Evolutionary conservation across 2,329 filamentous ascomycete species (phyloP).

Genomic region (Orbilia blumenaviensis): DNA sequence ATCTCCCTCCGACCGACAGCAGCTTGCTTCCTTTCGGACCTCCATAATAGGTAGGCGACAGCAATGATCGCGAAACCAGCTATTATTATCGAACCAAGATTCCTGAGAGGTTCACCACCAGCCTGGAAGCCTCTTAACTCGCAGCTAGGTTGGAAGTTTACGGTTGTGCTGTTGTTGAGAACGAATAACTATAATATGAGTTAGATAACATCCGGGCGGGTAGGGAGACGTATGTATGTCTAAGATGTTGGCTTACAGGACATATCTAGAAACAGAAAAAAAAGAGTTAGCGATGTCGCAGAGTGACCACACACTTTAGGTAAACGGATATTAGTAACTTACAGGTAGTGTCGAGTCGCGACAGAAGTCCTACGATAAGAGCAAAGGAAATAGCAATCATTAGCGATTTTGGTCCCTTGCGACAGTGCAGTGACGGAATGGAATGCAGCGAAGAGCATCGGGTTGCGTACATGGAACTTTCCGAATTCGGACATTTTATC

Average conservation of each 20-base stretch:
- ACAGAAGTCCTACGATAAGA: constrained; percentile 74
- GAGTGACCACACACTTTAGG: neutral
- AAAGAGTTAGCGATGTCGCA: constrained; percentile 5
- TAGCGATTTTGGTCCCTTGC: constrained; percentile 1
- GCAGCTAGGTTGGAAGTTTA: constrained; percentile 47
- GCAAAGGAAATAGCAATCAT: constrained; percentile 43
- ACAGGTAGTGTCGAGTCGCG: constrained; percentile 72
- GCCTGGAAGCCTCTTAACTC: constrained; percentile 44
- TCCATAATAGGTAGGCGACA: constrained; percentile 74
- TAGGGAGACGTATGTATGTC: neutral
- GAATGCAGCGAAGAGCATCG: constrained; percentile 7
- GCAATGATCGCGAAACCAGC: constrained; percentile 78
- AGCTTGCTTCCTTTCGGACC: constrained; percentile 87
- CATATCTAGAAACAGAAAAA: constrained; percentile 28
- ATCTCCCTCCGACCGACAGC: constrained; percentile 96
- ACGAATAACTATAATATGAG: constrained; percentile 10
- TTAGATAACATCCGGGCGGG: neutral
- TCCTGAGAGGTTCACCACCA: constrained; percentile 73
- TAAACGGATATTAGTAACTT: neutral
- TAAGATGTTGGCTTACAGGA: constrained; percentile 29
- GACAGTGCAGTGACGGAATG: neutral
- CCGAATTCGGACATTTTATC: constrained; percentile 65
- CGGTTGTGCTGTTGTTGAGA: constrained; percentile 19
- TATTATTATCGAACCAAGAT: constrained; percentile 89
- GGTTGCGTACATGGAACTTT: constrained; percentile 67